These are phyloP conservation scores for Fraxinus cuspidata DNA, from an alignment of 257 asterid genomes.

Conservation along the genomic window DNA sequence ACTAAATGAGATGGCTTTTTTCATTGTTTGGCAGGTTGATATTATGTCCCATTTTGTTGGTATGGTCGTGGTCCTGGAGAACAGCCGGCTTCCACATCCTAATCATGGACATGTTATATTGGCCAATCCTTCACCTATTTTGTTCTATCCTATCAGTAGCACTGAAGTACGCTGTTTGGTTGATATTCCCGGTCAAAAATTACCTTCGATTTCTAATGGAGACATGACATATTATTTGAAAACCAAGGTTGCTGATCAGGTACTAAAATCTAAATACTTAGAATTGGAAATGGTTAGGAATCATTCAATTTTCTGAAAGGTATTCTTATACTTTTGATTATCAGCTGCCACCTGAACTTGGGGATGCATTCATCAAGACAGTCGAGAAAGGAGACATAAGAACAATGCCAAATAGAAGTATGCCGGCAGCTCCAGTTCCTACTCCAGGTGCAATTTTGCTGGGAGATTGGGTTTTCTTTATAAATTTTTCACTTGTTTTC, in stretches of 20 bases:
- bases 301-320: background rate
- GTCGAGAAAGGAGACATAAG: constrained; percentile 50
- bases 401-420: constrained; percentile 54
- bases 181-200: constrained; percentile 45
- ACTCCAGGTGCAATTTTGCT: constrained; percentile 55
- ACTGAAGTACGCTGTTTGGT: constrained; percentile 49
- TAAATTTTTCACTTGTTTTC: no score
- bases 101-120: constrained; percentile 52
- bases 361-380: constrained; percentile 36
- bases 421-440: constrained; percentile 56
- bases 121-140: constrained; percentile 51
- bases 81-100: constrained; percentile 48
- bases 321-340: background rate
- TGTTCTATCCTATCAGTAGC: constrained; percentile 56
- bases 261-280: constrained; percentile 1
- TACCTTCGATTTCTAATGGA: constrained; percentile 49
- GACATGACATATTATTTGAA: constrained; percentile 48
- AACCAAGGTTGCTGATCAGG: constrained; percentile 51
- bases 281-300: constrained; percentile 1
- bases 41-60: constrained; percentile 54
- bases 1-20: background rate
- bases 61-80: constrained; percentile 46
- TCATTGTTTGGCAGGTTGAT: constrained; percentile 33
- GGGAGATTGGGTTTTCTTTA: no score
- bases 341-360: constrained; percentile 47